phyloP scores from a whole-genome alignment of 352 stramenopile species.

The Pythium insidiosum region DNA sequence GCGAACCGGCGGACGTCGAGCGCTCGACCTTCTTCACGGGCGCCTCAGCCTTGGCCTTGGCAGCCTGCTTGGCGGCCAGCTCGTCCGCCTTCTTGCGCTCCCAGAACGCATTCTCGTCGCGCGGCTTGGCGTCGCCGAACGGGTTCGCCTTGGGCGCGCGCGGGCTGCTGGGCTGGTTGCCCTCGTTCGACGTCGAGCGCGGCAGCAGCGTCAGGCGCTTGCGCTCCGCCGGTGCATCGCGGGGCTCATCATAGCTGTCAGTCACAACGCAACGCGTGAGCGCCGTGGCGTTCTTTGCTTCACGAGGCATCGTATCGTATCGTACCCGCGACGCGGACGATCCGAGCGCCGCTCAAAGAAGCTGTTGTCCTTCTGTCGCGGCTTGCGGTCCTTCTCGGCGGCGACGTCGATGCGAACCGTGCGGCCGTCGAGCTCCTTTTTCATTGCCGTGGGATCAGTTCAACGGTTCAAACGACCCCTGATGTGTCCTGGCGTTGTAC shows the following conservation, averaged over 20 bases:
- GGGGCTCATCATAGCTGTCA: background rate
- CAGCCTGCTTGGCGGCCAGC: slow-evolving; percentile 1
- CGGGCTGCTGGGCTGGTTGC: slow-evolving; percentile 5
- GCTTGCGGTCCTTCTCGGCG: slow-evolving; percentile 38
- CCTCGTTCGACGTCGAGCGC: slow-evolving; percentile 33
- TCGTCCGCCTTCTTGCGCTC: slow-evolving; percentile 50
- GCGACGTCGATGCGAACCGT: slow-evolving; percentile 67
- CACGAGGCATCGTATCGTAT: too few relatives aligned
- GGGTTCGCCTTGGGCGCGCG: slow-evolving; percentile 43
- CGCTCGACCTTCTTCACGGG: slow-evolving; percentile 9
- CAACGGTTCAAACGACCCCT: too few relatives aligned
- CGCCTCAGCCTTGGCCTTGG: slow-evolving; percentile 22
- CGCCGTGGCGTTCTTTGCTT: too few relatives aligned
- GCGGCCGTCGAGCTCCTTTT: slow-evolving; percentile 35
- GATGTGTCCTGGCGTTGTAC: background rate
- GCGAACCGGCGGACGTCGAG: slow-evolving; percentile 11
- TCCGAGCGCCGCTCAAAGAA: slow-evolving; percentile 45
- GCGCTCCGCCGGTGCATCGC: slow-evolving; percentile 31
- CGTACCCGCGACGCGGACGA: slow-evolving; percentile 20
- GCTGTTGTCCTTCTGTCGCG: slow-evolving; percentile 26
- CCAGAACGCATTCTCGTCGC: slow-evolving; percentile 55
- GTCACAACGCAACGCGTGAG: too few relatives aligned
- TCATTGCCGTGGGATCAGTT: too few relatives aligned
- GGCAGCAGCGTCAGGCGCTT: slow-evolving; percentile 51
- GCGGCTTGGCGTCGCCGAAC: slow-evolving; percentile 83